A percentile compares a stretch with the other conserved stretches of the same genome.
Conservation (phyloP, 1,139 yeast species). For the Zygosaccharomyces sapae region DNA sequence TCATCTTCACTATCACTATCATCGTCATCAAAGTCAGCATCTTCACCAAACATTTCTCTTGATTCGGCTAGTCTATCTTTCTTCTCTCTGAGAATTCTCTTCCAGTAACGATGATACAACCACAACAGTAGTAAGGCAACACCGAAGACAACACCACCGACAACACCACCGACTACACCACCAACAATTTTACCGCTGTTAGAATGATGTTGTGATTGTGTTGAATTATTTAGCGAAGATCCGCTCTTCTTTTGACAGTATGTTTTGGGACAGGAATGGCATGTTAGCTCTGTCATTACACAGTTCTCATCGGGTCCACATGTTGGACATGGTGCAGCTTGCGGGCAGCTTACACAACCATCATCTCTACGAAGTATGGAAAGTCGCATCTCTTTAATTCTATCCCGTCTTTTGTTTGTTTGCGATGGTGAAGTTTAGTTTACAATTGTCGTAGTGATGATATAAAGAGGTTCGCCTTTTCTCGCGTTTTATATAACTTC, state of each 20-base stretch:
- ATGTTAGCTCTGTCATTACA: conserved; percentile 49
- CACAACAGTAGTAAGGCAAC: conserved; percentile 39
- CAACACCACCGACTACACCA: conserved; percentile 63
- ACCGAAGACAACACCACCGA: conserved; percentile 48
- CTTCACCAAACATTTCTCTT: conserved; percentile 25
- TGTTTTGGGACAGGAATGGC: conserved; percentile 53
- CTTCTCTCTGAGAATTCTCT: conserved; percentile 26
- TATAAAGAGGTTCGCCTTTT: background rate
- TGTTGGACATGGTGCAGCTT: conserved; percentile 44
- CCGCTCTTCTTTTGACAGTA: conserved; percentile 43
- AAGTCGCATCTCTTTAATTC: background rate
- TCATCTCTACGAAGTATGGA: conserved; percentile 3
- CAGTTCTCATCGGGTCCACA: conserved; percentile 55
- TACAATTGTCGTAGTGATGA: background rate
- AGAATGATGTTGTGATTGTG: conserved; percentile 27
- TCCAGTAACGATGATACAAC: conserved; percentile 41
- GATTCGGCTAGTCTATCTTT: conserved; percentile 18
- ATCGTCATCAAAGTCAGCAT: conserved; percentile 13
- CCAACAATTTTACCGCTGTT: conserved; percentile 39
- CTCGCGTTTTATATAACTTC: background rate
- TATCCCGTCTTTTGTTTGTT: background rate
- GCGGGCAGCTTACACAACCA: conserved; percentile 50
- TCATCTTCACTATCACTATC: conserved; percentile 17
- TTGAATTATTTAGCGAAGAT: conserved; percentile 10
- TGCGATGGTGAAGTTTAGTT: background rate